Conservation (phyloP, 306 rosid genomes). For the Cucurbita argyrosperma region DNA sequence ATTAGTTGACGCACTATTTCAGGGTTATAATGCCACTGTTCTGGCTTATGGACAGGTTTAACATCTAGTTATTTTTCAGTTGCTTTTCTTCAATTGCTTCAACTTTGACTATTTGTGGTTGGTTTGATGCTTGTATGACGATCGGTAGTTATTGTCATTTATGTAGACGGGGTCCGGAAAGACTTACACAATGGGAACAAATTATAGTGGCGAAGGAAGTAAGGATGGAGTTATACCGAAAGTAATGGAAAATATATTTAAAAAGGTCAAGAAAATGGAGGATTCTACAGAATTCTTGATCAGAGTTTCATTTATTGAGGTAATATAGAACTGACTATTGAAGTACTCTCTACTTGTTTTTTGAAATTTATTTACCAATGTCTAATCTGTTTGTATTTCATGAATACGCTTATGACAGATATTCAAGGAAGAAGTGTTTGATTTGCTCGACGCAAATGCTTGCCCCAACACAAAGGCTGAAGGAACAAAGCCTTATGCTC, state of each 20-base stretch:
- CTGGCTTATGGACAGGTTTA: conserved; percentile 95
- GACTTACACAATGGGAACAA: conserved; percentile 55
- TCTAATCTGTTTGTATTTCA: neutral
- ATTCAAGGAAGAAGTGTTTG: conserved; percentile 88
- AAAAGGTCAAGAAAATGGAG: conserved; percentile 25
- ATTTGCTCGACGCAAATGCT: conserved; percentile 56
- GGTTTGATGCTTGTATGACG: neutral
- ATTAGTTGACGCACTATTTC: conserved; percentile 64
- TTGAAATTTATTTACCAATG: neutral
- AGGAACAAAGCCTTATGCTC: conserved; percentile 28
- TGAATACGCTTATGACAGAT: conserved; percentile 30
- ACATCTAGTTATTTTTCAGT: neutral
- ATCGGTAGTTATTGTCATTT: neutral
- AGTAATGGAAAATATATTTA: conserved; percentile 56
- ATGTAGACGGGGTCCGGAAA: conserved; percentile 87
- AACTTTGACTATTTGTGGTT: neutral
- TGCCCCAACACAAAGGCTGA: conserved; percentile 29
- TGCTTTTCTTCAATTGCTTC: neutral
- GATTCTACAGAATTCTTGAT: conserved; percentile 49
- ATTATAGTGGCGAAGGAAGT: conserved; percentile 51
- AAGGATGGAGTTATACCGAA: conserved; percentile 55
- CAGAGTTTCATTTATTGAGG: conserved; percentile 89
- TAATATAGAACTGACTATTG: neutral
- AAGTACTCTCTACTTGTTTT: neutral
- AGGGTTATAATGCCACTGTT: conserved; percentile 90